A percentile compares a stretch with the other conserved stretches of the same genome.
These are phyloP conservation scores for Umbilicus rupestris DNA, from an alignment of 164 flowering plant species.

Conservation along the genomic window DNA sequence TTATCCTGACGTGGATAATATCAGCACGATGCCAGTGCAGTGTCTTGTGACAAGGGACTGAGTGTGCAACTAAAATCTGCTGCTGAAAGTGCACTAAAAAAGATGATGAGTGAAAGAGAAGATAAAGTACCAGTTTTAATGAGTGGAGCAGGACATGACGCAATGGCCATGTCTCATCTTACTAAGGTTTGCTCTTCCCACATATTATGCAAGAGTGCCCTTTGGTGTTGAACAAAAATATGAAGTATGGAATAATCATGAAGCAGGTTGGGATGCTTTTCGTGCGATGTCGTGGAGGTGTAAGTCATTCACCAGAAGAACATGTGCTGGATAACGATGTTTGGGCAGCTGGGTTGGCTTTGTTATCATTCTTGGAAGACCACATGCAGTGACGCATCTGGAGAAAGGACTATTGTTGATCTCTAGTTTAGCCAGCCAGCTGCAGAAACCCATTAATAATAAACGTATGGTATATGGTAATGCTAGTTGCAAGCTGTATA, in stretches of 20 bases:
- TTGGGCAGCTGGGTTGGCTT: slow-evolving; percentile 89
- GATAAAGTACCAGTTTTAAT: slow-evolving; percentile 74
- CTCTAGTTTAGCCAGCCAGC: not conserved
- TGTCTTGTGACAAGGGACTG: slow-evolving; percentile 57
- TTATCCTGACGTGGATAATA: slow-evolving; percentile 5
- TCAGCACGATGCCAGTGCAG: slow-evolving; percentile 94
- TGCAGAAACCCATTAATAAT: not conserved
- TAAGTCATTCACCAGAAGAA: slow-evolving; percentile 93
- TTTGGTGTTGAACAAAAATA: not conserved
- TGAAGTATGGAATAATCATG: not conserved
- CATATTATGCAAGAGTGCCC: not conserved
- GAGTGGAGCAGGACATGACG: slow-evolving; percentile 99
- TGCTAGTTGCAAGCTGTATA: not conserved
- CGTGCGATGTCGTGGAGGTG: slow-evolving; percentile 91
- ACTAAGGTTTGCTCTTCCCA: slow-evolving; percentile 48
- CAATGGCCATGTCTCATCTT: slow-evolving; percentile 94
- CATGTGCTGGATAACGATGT: slow-evolving; percentile 82
- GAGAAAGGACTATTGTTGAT: not conserved
- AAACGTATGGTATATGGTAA: not conserved
- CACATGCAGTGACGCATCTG: slow-evolving; percentile 8
- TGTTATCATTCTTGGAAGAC: slow-evolving; percentile 57
- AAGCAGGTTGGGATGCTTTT: slow-evolving; percentile 87
- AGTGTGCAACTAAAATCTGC: slow-evolving; percentile 43
- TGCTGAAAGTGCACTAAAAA: slow-evolving; percentile 54
- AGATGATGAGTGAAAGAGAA: slow-evolving; percentile 45